Conservation (phyloP, 805 yeast genomes). For the Wickerhamiella dianesei region DNA sequence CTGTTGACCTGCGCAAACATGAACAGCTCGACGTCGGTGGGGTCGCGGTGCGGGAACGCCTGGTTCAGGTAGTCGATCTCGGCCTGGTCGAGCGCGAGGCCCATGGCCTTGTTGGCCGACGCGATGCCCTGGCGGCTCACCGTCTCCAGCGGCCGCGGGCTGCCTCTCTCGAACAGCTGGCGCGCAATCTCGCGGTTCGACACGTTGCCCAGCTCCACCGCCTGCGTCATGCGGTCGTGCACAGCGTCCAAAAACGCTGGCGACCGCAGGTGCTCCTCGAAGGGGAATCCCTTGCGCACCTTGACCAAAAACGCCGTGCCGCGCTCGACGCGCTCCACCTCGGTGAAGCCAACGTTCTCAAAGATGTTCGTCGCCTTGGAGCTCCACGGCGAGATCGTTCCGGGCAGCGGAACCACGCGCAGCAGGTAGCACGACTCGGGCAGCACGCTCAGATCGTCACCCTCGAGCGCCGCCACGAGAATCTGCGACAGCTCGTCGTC, state of each 20-base stretch:
- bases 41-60: constrained; percentile 80
- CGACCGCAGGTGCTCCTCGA: constrained; percentile 39
- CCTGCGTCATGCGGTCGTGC: constrained; percentile 92
- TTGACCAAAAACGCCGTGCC: constrained; percentile 66
- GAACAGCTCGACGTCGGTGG: constrained; percentile 94
- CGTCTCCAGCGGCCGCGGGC: constrained; percentile 68
- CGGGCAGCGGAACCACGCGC: constrained; percentile 78
- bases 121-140: constrained; percentile 43
- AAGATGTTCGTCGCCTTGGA: constrained; percentile 95
- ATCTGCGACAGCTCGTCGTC: constrained; percentile 33
- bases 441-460: constrained; percentile 9
- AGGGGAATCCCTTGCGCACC: constrained; percentile 58
- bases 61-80: constrained; percentile 78
- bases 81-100: constrained; percentile 87
- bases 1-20: constrained; percentile 99
- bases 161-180: constrained; percentile 53
- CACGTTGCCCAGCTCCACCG: constrained; percentile 34
- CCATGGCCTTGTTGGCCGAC: constrained; percentile 68
- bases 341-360: constrained; percentile 69
- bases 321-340: constrained; percentile 76
- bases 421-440: constrained; percentile 38
- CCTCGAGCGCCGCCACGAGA: constrained; percentile 28
- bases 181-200: constrained; percentile 44
- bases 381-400: constrained; percentile 98
- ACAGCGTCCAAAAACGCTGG: constrained; percentile 54